phyloP scores from a whole-genome alignment of 768 basidiomycete species.

The Lactarius sp. region DNA sequence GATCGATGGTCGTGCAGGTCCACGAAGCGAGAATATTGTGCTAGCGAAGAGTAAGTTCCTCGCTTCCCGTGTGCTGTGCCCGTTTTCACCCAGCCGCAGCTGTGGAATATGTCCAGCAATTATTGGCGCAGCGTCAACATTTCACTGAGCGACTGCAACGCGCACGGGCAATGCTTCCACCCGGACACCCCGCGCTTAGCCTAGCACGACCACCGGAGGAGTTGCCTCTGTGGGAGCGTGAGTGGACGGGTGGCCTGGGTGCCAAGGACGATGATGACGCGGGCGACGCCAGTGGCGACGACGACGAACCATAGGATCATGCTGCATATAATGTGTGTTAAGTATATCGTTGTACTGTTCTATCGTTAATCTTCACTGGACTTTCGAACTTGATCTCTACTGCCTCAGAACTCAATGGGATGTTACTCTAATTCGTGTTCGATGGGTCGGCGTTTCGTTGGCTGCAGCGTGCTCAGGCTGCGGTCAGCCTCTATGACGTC shows the following conservation, averaged over 20 bases:
- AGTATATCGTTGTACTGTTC: conserved; percentile 24
- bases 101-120: conserved; percentile 74
- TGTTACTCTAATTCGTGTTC: background rate
- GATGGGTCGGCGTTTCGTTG: background rate
- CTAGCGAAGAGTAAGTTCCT: conserved; percentile 71
- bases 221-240: conserved; percentile 68
- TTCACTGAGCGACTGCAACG: conserved; percentile 56
- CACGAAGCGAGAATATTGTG: conserved; percentile 87
- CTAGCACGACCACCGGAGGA: conserved; percentile 28
- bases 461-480: background rate
- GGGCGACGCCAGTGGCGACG: conserved; percentile 23
- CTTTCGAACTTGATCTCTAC: conserved; percentile 5
- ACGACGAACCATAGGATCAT: conserved; percentile 25
- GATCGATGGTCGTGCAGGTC: conserved; percentile 80
- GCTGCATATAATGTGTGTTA: conserved; percentile 21
- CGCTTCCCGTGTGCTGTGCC: conserved; percentile 17
- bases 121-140: conserved; percentile 54
- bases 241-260: conserved; percentile 72
- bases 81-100: conserved; percentile 41
- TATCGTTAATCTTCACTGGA: conserved; percentile 21
- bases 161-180: conserved; percentile 53
- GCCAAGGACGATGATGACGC: conserved; percentile 23
- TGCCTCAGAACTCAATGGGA: background rate
- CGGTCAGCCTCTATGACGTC: background rate
- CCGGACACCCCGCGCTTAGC: conserved; percentile 52